A percentile compares a stretch with the other conserved stretches of the same genome.
These are phyloP conservation scores for Herpetospermum pedunculosum DNA, from an alignment of 306 rosid species.

Conservation along the genomic window DNA sequence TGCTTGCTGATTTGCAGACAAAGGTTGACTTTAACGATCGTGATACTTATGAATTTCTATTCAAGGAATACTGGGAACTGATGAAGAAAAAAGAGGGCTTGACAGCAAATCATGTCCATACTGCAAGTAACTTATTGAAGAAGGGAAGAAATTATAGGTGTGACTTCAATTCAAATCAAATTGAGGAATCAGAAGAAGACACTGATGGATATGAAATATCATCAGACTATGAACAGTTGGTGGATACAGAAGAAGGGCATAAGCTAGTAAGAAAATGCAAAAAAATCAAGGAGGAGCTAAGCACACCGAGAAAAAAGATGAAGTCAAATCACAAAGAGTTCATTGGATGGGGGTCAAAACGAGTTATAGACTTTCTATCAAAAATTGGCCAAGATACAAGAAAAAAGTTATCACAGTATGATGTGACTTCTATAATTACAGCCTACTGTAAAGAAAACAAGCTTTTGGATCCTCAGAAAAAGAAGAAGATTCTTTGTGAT, in stretches of 20 bases:
- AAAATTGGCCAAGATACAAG: constrained; percentile 28
- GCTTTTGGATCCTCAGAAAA: constrained; percentile 50
- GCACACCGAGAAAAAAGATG: constrained; percentile 17
- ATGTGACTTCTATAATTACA: constrained; percentile 39
- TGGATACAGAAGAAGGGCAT: constrained; percentile 14
- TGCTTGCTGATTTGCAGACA: constrained; percentile 21
- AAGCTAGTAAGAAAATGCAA: constrained; percentile 23
- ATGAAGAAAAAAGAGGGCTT: constrained; percentile 43
- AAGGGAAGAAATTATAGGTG: constrained; percentile 16
- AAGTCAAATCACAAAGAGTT: constrained; percentile 38
- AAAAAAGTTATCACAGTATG: constrained; percentile 38
- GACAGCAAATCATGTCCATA: constrained; percentile 19
- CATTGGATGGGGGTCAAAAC: constrained; percentile 63
- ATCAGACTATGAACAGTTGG: constrained; percentile 43
- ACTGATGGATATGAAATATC: constrained; percentile 9
- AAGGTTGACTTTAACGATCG: constrained; percentile 41
- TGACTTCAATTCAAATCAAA: constrained; percentile 25
- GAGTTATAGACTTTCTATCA: constrained; percentile 49
- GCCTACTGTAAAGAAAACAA: constrained; percentile 45
- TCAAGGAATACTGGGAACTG: constrained; percentile 40
- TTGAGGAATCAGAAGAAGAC: constrained; percentile 31
- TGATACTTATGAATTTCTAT: constrained; percentile 39
- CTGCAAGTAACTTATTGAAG: constrained; percentile 28
- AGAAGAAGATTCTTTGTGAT: constrained; percentile 49
- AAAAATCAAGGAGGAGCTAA: constrained; percentile 14